phyloP scores from a whole-genome alignment of 441 rosid species.

The Eutrema salsugineum region DNA sequence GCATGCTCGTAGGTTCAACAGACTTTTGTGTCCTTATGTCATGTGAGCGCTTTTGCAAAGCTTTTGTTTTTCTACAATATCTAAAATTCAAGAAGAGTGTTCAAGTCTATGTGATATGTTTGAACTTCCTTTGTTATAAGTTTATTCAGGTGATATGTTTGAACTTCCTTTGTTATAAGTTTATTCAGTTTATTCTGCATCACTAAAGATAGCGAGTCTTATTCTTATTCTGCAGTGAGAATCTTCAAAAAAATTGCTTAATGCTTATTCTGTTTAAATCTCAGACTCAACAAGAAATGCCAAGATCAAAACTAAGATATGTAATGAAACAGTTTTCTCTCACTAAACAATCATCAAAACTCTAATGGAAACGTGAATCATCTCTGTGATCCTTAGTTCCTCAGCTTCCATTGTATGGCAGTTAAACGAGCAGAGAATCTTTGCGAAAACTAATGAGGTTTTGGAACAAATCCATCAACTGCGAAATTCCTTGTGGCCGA shows the following conservation, averaged over 20 bases:
- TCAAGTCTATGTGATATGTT: neutral
- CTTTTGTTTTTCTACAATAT: neutral
- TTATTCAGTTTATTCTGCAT: neutral
- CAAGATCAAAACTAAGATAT: neutral
- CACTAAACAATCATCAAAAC: neutral
- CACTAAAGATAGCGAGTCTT: neutral
- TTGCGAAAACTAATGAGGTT: conserved; percentile 52
- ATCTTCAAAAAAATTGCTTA: neutral
- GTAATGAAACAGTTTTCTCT: neutral
- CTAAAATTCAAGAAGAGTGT: neutral
- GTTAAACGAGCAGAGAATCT: neutral
- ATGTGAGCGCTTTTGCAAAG: neutral
- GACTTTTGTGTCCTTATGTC: neutral
- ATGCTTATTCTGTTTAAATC: neutral
- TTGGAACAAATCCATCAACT: conserved; percentile 81
- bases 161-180: neutral
- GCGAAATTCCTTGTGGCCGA: conserved; percentile 87
- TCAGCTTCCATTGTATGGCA: neutral
- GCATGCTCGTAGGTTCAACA: too few relatives aligned
- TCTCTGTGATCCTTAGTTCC: neutral
- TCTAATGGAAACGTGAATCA: neutral
- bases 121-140: neutral
- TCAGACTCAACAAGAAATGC: neutral
- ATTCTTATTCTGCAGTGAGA: neutral
- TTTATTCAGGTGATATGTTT: too few relatives aligned